Conservation (phyloP, 768 basidiomycete species). For the Mycena haematopus region DNA sequence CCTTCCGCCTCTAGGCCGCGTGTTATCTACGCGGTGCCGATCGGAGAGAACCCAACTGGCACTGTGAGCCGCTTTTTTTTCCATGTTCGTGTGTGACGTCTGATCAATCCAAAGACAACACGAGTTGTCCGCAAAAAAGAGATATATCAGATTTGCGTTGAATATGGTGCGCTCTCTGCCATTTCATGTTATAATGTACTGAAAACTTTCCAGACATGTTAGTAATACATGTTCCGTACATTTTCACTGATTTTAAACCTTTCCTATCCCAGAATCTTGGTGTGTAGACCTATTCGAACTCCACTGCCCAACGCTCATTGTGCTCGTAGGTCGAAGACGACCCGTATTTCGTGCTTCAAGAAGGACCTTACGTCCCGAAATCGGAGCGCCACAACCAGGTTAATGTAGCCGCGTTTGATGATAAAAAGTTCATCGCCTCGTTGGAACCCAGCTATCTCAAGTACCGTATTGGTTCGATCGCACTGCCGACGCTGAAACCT, state of each 20-base stretch:
- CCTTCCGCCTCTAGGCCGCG: constrained; percentile 54
- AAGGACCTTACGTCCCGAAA: constrained; percentile 59
- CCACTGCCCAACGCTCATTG: constrained; percentile 53
- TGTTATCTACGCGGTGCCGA: constrained; percentile 76
- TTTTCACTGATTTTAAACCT: not conserved
- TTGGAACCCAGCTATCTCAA: constrained; percentile 69
- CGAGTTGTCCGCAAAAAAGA: constrained; percentile 67
- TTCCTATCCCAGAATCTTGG: constrained; percentile 11
- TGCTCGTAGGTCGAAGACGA: constrained; percentile 76
- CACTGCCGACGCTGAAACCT: constrained; percentile 3
- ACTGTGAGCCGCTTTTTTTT: constrained; percentile 49
- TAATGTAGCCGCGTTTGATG: constrained; percentile 39
- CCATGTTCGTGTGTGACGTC: not conserved
- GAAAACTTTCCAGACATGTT: constrained; percentile 7
- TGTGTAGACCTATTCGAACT: not conserved
- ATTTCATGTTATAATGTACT: constrained; percentile 1
- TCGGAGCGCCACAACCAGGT: constrained; percentile 34
- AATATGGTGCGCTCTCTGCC: constrained; percentile 60
- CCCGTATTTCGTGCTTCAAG: constrained; percentile 80
- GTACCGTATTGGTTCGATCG: constrained; percentile 37
- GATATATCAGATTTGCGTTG: constrained; percentile 83
- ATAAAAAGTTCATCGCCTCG: constrained; percentile 53
- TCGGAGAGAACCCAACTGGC: constrained; percentile 89
- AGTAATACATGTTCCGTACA: not conserved
- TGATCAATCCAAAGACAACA: constrained; percentile 57